A percentile compares a stretch with the other conserved stretches of the same genome.
Conservation (phyloP, 2,329 filamentous ascomycete genomes). For the Chaetomiaceae sp. region DNA sequence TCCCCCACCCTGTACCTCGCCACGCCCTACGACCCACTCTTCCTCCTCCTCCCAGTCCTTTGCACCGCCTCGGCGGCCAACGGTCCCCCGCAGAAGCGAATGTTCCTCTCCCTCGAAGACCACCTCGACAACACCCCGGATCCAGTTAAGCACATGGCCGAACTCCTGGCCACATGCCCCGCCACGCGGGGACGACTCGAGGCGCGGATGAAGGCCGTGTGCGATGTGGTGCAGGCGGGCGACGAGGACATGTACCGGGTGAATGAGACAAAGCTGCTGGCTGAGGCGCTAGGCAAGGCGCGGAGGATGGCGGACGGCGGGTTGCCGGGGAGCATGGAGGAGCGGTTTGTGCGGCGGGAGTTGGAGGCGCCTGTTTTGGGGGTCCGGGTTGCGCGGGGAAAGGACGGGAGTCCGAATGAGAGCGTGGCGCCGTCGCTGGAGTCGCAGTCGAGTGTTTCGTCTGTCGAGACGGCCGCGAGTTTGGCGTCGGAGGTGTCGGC, state of each 20-base stretch:
- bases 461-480: constrained; percentile 34
- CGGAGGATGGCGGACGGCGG: constrained; percentile 52
- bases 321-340: constrained; percentile 78
- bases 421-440: too few species aligned
- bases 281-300: constrained; percentile 67
- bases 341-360: constrained; percentile 71
- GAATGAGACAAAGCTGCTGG: constrained; percentile 65
- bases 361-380: constrained; percentile 73
- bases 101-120: constrained; percentile 68
- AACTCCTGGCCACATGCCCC: constrained; percentile 46
- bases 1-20: constrained; percentile 75
- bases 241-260: constrained; percentile 83
- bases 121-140: constrained; percentile 61
- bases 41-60: constrained; percentile 74
- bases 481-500: constrained; percentile 37
- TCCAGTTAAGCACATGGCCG: constrained; percentile 53
- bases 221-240: constrained; percentile 77
- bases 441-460: constrained; percentile 40
- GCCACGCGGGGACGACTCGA: constrained; percentile 53
- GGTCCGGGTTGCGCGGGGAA: constrained; percentile 43
- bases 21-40: constrained; percentile 78
- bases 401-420: not conserved
- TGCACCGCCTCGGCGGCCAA: constrained; percentile 46
- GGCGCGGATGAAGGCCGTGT: constrained; percentile 63
- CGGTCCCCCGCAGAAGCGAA: constrained; percentile 61